Conservation (phyloP, 371 early-diverging fungal genomes). For the Lichtheimia ornata region DNA sequence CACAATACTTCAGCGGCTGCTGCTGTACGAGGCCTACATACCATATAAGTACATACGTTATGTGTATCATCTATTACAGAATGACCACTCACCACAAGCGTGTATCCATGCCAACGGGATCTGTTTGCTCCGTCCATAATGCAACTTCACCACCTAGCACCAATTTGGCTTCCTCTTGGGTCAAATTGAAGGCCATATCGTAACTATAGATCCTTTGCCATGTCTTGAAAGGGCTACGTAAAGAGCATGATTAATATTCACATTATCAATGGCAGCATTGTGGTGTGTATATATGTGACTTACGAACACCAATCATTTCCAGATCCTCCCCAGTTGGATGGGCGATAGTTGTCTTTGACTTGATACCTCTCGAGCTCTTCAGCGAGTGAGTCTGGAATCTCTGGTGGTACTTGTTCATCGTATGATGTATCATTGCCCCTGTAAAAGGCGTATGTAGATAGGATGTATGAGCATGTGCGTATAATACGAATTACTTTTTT, state of each 20-base stretch:
- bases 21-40: slow-evolving; percentile 38
- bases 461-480: not conserved
- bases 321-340: slow-evolving; percentile 40
- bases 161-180: slow-evolving; percentile 48
- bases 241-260: too few relatives aligned
- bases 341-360: slow-evolving; percentile 25
- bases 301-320: slow-evolving; percentile 54
- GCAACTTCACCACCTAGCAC: slow-evolving; percentile 57
- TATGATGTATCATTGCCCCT: slow-evolving; percentile 42
- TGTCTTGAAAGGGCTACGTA: slow-evolving; percentile 69
- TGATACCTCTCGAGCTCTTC: slow-evolving; percentile 24
- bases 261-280: not conserved
- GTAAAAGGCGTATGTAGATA: not conserved
- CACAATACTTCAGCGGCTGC: slow-evolving; percentile 72
- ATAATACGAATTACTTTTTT: not conserved
- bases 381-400: slow-evolving; percentile 21
- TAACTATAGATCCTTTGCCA: slow-evolving; percentile 82
- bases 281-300: not conserved
- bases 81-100: slow-evolving; percentile 55
- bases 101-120: slow-evolving; percentile 61
- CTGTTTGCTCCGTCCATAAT: slow-evolving; percentile 78
- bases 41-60: not conserved
- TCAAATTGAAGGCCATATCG: slow-evolving; percentile 66
- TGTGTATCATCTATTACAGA: not conserved
- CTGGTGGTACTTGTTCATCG: slow-evolving; percentile 40